phyloP scores from a whole-genome alignment of 257 asterid genomes.

The Oldenlandia corymbosa region DNA sequence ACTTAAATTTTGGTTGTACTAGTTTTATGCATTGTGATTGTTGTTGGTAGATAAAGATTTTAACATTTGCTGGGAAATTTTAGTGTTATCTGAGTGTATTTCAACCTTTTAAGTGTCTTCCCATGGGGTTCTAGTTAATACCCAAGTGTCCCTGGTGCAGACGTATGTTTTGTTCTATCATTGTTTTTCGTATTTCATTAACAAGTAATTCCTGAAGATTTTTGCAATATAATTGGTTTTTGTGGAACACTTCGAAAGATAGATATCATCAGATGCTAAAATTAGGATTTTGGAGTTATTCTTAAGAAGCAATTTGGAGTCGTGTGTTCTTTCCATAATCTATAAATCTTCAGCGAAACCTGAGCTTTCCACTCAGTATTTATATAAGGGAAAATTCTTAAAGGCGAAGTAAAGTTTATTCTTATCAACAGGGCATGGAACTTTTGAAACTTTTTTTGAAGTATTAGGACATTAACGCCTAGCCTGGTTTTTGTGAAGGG shows the following conservation, averaged over 20 bases:
- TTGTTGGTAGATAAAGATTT: neutral
- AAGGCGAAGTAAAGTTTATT: too few relatives aligned
- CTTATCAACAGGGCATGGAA: too few relatives aligned
- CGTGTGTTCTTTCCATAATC: neutral
- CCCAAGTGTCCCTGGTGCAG: neutral
- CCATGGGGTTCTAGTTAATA: too few relatives aligned
- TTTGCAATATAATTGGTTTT: neutral
- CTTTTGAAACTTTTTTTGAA: too few relatives aligned
- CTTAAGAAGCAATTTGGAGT: neutral
- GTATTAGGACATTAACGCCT: too few relatives aligned
- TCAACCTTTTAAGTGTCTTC: too few relatives aligned
- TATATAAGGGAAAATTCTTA: too few relatives aligned
- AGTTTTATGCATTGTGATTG: neutral
- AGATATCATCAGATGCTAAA: neutral
- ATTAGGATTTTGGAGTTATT: too few relatives aligned
- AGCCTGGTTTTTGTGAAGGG: neutral
- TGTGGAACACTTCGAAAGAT: neutral
- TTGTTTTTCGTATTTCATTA: neutral
- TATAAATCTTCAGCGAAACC: neutral
- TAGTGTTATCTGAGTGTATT: too few relatives aligned
- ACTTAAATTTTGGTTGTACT: too few relatives aligned
- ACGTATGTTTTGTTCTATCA: too few relatives aligned
- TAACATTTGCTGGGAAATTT: neutral
- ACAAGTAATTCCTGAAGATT: neutral
- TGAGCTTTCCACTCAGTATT: neutral